Evolutionary conservation across 345 rosid genomes (phyloP), one percentile per base, ranked within the genome.

Genomic region (Arabidopsis suecica): DNA sequence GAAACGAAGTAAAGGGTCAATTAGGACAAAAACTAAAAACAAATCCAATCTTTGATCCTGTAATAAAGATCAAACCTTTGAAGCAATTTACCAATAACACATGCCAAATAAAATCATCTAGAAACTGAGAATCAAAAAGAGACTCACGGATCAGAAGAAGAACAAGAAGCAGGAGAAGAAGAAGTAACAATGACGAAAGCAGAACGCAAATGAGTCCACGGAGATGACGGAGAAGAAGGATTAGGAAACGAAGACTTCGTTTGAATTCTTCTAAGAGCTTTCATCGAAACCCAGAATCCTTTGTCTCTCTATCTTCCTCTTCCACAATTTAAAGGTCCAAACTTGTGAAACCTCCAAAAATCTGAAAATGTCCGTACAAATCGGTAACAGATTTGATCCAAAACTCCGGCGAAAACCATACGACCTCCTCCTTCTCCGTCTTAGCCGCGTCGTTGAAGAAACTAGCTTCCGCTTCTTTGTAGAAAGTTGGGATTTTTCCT

Each of bases 161-260:
- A 85, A 44, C 88, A 88, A 84, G 85, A 83, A 75, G 87, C 87
- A 7, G 96, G 95, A 41, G 98, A 87, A 32, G 98, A 89, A 72
- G 93, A 89, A 77, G 86, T 79, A 74, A 86, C 93, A 65, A 93
- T 76, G 73, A 88, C 85, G 28, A 91, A 84, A 40, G 89, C 95
- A 76, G 97, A 91, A 68, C 98, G 98, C 88, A 94, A 81, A 69
- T 88, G 93, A 81, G 83, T 71, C 98, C 98, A 94, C 47, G 96
- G 86, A 30, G 93, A 87, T 0, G 87, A 85, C 0, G 93, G 83
- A 50, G 97, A 90, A 11, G 96, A 77, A 16, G 88, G 81, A 71
- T 82, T 87, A 50, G 86, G 78, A 58, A 89, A 80, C 44, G 93
- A 82, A 73, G 96, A 79, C 69, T 82, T 78, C 68, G 97, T 90